Evolutionary conservation across 352 stramenopile genomes (phyloP).

Genomic region (Blastocystis sp.): DNA sequence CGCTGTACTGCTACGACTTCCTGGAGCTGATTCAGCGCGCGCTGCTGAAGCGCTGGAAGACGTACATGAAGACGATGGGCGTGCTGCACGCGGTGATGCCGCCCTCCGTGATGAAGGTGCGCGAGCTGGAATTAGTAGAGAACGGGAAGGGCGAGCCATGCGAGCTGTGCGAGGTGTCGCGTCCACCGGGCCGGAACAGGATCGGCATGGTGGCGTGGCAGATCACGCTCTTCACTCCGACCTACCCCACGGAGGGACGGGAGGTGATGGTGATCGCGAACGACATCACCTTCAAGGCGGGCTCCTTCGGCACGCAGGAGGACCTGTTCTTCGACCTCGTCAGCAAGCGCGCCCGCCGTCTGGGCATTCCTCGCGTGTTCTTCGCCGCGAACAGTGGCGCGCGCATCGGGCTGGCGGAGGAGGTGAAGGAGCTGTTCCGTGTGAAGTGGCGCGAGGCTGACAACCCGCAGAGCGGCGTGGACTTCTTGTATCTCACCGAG

Average conservation of each 20-base stretch:
- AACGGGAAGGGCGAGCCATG: constrained; percentile 79
- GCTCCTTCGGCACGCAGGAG: constrained; percentile 96
- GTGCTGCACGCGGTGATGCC: constrained; percentile 61
- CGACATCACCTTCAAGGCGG: constrained; percentile 98
- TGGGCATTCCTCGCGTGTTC: constrained; percentile 91
- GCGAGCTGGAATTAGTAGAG: constrained; percentile 77
- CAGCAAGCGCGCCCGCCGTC: constrained; percentile 87
- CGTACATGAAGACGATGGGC: constrained; percentile 75
- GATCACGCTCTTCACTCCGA: constrained; percentile 90
- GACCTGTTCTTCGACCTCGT: constrained; percentile 97
- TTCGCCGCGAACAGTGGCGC: constrained; percentile 97
- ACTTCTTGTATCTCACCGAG: constrained; percentile 93
- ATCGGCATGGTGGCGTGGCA: constrained; percentile 99
- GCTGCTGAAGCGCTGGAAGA: constrained; percentile 87
- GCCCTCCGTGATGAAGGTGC: constrained; percentile 74
- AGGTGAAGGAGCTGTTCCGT: constrained; percentile 94
- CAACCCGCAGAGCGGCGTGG: constrained; percentile 93
- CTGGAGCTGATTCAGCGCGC: constrained; percentile 94
- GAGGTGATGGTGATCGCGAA: constrained; percentile 98
- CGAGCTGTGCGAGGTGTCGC: constrained; percentile 76
- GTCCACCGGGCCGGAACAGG: constrained; percentile 90
- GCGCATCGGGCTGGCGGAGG: constrained; percentile 94
- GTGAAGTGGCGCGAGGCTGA: constrained; percentile 89
- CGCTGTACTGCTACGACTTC: constrained; percentile 99
- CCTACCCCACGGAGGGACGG: constrained; percentile 76